Conservation (phyloP, 2,329 filamentous ascomycete species). For the Zelopaecilomyces penicillatus region DNA sequence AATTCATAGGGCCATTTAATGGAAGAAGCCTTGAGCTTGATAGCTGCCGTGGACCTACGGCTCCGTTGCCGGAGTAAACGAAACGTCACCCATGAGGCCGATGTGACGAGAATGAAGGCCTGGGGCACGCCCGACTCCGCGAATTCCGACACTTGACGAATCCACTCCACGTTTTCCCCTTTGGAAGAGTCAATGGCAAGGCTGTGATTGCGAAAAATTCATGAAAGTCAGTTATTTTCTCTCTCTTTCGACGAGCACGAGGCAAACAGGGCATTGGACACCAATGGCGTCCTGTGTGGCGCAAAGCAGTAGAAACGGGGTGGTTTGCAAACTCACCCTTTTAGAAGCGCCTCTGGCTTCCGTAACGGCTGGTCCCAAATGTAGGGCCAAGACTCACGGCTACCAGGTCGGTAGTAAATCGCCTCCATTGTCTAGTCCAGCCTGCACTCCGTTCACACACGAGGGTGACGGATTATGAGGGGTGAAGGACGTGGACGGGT, state of each 20-base stretch:
- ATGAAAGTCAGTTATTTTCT: constrained; percentile 1
- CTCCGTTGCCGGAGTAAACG: constrained; percentile 25
- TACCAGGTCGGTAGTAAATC: constrained; percentile 21
- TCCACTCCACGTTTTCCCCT: constrained; percentile 25
- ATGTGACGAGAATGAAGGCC: constrained; percentile 26
- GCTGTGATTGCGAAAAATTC: constrained; percentile 9
- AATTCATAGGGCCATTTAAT: constrained; percentile 36
- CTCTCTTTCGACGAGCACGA: constrained; percentile 1
- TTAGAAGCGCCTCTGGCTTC: constrained; percentile 5
- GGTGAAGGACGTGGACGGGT: too few species aligned
- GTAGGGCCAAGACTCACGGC: constrained; percentile 22
- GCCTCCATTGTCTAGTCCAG: constrained; percentile 16
- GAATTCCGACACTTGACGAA: constrained; percentile 27
- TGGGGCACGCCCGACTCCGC: constrained; percentile 35
- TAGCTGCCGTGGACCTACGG: constrained; percentile 10
- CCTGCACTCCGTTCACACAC: too few species aligned
- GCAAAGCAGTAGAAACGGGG: neutral
- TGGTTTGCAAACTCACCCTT: constrained; percentile 10
- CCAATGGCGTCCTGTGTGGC: neutral
- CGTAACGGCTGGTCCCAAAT: constrained; percentile 11
- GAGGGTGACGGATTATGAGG: too few species aligned
- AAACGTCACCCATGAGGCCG: constrained; percentile 26
- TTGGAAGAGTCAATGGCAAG: constrained; percentile 7
- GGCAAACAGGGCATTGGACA: neutral
- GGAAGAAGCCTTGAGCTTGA: constrained; percentile 26